Conservation (phyloP, 192 early-diverging fungal species). For the Diversispora epigaea region DNA sequence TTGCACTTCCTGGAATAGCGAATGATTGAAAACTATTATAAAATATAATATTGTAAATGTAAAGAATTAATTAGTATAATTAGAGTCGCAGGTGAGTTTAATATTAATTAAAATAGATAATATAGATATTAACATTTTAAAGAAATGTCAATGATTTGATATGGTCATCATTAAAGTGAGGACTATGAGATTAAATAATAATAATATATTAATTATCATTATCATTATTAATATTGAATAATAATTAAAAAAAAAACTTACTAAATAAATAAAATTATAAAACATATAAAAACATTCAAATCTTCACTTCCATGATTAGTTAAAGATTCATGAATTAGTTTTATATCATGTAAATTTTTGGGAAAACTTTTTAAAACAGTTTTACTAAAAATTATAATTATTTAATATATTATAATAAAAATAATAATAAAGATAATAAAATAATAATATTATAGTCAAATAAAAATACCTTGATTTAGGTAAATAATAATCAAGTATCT, state of each 20-base stretch:
- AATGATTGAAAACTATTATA: conserved; percentile 54
- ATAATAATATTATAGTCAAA: not conserved
- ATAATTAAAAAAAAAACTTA: not conserved
- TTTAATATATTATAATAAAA: not conserved
- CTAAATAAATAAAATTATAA: conserved; percentile 22
- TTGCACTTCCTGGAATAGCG: conserved; percentile 58
- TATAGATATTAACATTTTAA: too few relatives aligned
- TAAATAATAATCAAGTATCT: not conserved
- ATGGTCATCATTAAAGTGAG: too few relatives aligned
- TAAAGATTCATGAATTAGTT: conserved; percentile 16
- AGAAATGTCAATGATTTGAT: too few relatives aligned
- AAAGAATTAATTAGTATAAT: too few relatives aligned
- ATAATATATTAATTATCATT: not conserved
- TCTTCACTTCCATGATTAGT: not conserved
- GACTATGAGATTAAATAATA: not conserved
- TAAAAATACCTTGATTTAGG: not conserved
- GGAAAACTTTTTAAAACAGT: conserved; percentile 12
- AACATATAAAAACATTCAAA: conserved; percentile 13
- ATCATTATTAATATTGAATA: not conserved
- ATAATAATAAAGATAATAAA: not conserved
- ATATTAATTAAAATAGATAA: too few relatives aligned
- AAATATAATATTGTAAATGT: too few relatives aligned
- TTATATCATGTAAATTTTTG: conserved; percentile 19
- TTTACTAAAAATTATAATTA: not conserved
- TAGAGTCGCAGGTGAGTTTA: too few relatives aligned